Evolutionary conservation across 2,329 filamentous ascomycete genomes (phyloP).

Genomic region (Metarhizium sp.): DNA sequence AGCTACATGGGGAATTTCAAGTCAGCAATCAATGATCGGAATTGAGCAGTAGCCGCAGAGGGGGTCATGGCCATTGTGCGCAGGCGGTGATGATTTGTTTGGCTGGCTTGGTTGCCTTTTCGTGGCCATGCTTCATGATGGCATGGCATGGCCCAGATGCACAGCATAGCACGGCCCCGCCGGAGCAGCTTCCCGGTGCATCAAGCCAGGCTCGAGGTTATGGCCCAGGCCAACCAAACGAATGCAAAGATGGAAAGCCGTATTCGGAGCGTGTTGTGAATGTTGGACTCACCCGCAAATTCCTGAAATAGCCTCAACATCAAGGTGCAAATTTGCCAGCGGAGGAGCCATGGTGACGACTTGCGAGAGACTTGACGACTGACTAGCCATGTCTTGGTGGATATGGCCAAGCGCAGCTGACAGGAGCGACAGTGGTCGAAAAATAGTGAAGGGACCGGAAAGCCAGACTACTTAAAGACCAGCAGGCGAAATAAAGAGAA

Average conservation of each 20-base stretch:
- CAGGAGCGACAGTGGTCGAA: neutral
- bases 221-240: neutral
- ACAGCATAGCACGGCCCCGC: neutral
- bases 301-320: slow-evolving; percentile 84
- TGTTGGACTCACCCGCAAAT: slow-evolving; percentile 62
- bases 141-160: neutral
- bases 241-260: neutral
- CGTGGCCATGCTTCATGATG: neutral
- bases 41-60: neutral
- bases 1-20: slow-evolving; percentile 38
- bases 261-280: neutral
- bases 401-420: neutral
- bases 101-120: neutral
- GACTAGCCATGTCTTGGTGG: neutral
- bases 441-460: neutral
- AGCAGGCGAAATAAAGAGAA: neutral
- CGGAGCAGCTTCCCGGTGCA: neutral
- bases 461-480: neutral
- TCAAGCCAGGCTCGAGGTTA: neutral
- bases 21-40: slow-evolving; percentile 7
- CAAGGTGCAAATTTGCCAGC: slow-evolving; percentile 54
- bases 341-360: slow-evolving; percentile 40
- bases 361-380: neutral
- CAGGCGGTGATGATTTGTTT: neutral
- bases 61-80: too few relatives aligned